A percentile compares a stretch with the other conserved stretches of the same genome.
Conservation (phyloP, 2,329 filamentous ascomycete species). For the Curvularia hawaiiensis region DNA sequence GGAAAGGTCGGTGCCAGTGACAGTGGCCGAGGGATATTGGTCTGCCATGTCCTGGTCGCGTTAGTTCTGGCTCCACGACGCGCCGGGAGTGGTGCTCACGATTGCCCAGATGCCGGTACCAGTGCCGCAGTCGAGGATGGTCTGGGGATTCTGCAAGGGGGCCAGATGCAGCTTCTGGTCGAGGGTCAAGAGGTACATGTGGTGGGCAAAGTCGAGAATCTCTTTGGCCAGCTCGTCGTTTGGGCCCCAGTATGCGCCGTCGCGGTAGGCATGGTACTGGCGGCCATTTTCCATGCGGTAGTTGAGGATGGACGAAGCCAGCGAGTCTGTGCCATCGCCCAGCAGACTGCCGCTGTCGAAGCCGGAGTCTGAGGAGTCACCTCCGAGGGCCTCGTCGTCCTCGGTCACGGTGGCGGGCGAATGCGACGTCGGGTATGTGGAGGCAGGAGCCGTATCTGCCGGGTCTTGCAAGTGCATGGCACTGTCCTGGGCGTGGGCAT, state of each 20-base stretch:
- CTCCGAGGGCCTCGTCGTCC: conserved; percentile 15
- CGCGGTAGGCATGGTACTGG: conserved; percentile 45
- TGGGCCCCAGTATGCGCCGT: conserved; percentile 48
- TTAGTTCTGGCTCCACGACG: background rate
- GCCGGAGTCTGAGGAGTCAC: conserved; percentile 39
- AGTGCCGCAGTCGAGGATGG: conserved; percentile 43
- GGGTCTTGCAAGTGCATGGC: conserved; percentile 26
- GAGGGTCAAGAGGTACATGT: conserved; percentile 45
- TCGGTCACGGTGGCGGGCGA: background rate
- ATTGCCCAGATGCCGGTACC: conserved; percentile 49
- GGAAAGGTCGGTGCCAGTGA: conserved; percentile 54
- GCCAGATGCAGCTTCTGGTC: conserved; percentile 44
- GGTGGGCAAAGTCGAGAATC: conserved; percentile 52
- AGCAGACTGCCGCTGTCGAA: conserved; percentile 46
- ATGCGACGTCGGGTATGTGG: background rate
- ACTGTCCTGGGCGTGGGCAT: conserved; percentile 29
- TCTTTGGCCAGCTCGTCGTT: conserved; percentile 53
- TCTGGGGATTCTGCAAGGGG: conserved; percentile 38
- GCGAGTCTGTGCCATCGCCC: conserved; percentile 44
- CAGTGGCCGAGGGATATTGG: conserved; percentile 35
- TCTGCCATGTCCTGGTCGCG: conserved; percentile 32
- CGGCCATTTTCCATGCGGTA: conserved; percentile 48
- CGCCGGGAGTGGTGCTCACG: conserved; percentile 8
- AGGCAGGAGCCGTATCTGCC: conserved; percentile 7
- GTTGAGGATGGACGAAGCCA: conserved; percentile 43